Percentiles rank a stretch among this genome's conserved stretches.
Conservation (phyloP, 2,329 filamentous ascomycete genomes). For the Diaporthe velutina region DNA sequence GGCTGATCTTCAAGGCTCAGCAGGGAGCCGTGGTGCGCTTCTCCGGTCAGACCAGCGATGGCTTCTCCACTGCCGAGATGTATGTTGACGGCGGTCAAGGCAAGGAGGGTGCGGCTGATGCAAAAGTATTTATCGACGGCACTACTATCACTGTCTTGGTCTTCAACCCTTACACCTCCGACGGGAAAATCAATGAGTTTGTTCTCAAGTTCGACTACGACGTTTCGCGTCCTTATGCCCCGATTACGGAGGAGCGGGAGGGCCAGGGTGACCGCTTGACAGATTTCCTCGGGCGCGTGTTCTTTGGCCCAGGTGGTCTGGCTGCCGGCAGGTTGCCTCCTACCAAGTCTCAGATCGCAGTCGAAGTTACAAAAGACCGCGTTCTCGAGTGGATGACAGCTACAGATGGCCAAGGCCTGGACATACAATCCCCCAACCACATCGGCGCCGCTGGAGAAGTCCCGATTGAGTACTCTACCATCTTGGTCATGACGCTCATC, state of each 20-base stretch:
- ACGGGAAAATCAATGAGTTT: neutral
- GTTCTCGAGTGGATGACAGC: conserved; percentile 5
- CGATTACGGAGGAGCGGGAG: neutral
- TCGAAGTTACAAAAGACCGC: neutral
- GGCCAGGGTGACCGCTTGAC: conserved; percentile 5
- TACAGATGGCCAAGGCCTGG: neutral
- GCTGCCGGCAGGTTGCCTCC: neutral
- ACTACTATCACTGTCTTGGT: neutral
- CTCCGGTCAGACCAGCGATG: neutral
- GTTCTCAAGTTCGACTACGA: neutral
- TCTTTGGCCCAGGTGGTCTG: neutral
- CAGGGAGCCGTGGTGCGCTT: neutral
- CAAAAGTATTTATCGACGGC: neutral
- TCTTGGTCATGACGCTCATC: neutral
- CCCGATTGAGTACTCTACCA: conserved; percentile 13
- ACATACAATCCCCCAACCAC: neutral
- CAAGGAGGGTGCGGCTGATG: neutral
- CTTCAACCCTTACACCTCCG: conserved; percentile 2
- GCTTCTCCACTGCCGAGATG: conserved; percentile 3
- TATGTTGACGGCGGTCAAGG: neutral
- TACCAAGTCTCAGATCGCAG: neutral
- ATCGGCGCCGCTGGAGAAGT: neutral
- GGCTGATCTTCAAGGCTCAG: conserved; percentile 5
- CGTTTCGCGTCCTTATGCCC: neutral
- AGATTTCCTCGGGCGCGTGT: neutral